These are phyloP conservation scores for Scleromitrula shiraiana DNA, from an alignment of 2,329 filamentous ascomycete genomes.

Conservation along the genomic window DNA sequence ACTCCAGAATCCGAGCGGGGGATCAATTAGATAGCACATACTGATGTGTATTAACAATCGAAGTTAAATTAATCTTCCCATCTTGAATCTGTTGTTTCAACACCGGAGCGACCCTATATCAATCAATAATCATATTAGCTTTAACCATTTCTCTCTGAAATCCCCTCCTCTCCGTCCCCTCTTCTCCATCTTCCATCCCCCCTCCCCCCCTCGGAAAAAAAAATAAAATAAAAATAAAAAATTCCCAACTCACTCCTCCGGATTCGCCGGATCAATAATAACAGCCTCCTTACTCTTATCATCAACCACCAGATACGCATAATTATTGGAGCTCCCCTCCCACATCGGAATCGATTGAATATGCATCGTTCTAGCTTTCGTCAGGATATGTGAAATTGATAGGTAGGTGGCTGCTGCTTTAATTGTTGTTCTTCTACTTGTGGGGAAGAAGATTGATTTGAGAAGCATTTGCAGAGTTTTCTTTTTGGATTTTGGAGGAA, in stretches of 20 bases:
- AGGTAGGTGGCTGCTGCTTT: too few species aligned
- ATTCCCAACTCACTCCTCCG: slow-evolving; percentile 54
- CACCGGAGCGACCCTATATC: slow-evolving; percentile 47
- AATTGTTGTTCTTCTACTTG: slow-evolving; percentile 12
- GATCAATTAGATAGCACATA: slow-evolving; percentile 40
- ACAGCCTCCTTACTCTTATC: slow-evolving; percentile 70
- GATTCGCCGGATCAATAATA: slow-evolving; percentile 74
- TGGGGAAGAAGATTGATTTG: too few species aligned
- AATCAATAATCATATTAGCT: neutral
- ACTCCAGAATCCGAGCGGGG: neutral
- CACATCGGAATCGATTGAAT: slow-evolving; percentile 86
- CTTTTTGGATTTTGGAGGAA: too few species aligned
- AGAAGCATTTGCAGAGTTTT: too few species aligned
- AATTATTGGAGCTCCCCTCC: slow-evolving; percentile 74
- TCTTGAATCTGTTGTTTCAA: slow-evolving; percentile 65
- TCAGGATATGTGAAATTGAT: slow-evolving; percentile 5
- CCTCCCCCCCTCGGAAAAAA: neutral
- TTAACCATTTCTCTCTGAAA: neutral
- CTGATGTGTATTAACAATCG: slow-evolving; percentile 97
- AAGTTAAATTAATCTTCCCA: slow-evolving; percentile 72
- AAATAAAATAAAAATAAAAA: neutral
- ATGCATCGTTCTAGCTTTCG: slow-evolving; percentile 58
- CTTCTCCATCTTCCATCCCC: neutral
- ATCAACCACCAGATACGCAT: slow-evolving; percentile 74
- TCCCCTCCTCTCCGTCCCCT: neutral